phyloP scores from a whole-genome alignment of 2,329 filamentous ascomycete species.

The Didymella sp. region DNA sequence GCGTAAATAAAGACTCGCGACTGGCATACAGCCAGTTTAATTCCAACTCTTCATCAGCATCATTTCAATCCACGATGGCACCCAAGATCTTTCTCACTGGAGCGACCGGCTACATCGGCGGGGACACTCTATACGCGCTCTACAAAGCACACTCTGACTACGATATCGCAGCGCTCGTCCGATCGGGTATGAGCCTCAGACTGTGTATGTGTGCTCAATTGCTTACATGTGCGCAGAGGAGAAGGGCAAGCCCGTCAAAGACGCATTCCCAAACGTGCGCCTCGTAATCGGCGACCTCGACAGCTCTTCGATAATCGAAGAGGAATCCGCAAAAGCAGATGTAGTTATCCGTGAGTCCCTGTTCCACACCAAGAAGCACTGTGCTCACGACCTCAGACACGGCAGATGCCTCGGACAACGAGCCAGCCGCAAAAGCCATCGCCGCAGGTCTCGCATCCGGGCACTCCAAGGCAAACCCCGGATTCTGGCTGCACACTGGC shows the following conservation, averaged over 20 bases:
- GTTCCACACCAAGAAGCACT: no score
- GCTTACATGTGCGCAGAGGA: no score
- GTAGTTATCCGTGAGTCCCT: slow-evolving; percentile 59
- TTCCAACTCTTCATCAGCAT: no score
- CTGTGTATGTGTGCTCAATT: no score
- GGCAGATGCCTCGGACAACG: slow-evolving; percentile 41
- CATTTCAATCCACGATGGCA: slow-evolving; percentile 21
- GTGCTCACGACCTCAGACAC: no score
- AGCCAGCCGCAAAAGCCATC: slow-evolving; percentile 54
- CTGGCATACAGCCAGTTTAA: neutral
- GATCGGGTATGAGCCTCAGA: no score
- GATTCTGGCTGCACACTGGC: slow-evolving; percentile 61
- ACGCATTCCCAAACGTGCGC: slow-evolving; percentile 54
- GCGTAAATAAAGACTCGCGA: neutral
- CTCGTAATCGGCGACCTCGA: slow-evolving; percentile 61
- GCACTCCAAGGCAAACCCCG: slow-evolving; percentile 54
- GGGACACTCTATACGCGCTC: slow-evolving; percentile 54
- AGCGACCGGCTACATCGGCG: slow-evolving; percentile 42
- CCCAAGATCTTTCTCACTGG: slow-evolving; percentile 38
- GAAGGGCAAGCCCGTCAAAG: slow-evolving; percentile 53
- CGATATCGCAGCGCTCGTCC: slow-evolving; percentile 54
- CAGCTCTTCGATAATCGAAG: slow-evolving; percentile 53
- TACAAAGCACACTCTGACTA: slow-evolving; percentile 56
- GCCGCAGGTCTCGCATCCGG: slow-evolving; percentile 57
- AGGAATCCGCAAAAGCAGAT: slow-evolving; percentile 59